Conservation (phyloP, 768 basidiomycete species). For the Nidularia sp. region DNA sequence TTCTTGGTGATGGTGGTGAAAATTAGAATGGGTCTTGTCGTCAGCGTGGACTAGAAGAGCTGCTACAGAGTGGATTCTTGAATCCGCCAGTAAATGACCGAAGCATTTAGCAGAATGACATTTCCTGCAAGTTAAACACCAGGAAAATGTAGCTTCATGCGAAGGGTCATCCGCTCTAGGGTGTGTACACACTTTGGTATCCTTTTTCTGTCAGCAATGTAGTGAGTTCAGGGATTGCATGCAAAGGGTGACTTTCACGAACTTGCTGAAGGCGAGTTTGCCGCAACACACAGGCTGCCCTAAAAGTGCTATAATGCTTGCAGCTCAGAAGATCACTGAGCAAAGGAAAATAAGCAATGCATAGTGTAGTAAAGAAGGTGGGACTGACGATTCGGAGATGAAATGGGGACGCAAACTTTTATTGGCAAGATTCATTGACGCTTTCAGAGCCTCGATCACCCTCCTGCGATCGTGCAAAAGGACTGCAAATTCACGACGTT, state of each 20-base stretch:
- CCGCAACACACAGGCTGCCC: constrained; percentile 21
- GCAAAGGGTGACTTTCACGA: background rate
- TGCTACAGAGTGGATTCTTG: constrained; percentile 32
- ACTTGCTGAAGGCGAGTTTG: constrained; percentile 3
- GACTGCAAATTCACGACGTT: constrained; percentile 45
- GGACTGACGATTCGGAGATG: too few species aligned
- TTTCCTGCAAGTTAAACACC: constrained; percentile 28
- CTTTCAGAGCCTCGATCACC: too few species aligned
- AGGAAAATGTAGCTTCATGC: constrained; percentile 15
- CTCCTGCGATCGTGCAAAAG: constrained; percentile 30
- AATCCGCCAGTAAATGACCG: constrained; percentile 24
- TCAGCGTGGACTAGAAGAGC: constrained; percentile 22
- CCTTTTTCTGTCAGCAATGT: constrained; percentile 1
- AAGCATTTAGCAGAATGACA: constrained; percentile 39
- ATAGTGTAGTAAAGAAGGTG: too few species aligned
- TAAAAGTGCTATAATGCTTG: constrained; percentile 12
- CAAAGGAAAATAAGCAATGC: background rate
- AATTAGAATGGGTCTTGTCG: constrained; percentile 20
- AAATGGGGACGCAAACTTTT: too few species aligned
- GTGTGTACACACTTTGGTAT: constrained; percentile 9
- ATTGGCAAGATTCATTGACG: too few species aligned
- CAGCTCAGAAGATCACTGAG: background rate
- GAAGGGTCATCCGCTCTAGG: background rate
- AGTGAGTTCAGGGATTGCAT: background rate
- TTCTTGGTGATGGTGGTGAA: constrained; percentile 26